Base-by-base conservation (phyloP, 2,329 filamentous ascomycete species). In the Botrytis pseudocinerea region DNA sequence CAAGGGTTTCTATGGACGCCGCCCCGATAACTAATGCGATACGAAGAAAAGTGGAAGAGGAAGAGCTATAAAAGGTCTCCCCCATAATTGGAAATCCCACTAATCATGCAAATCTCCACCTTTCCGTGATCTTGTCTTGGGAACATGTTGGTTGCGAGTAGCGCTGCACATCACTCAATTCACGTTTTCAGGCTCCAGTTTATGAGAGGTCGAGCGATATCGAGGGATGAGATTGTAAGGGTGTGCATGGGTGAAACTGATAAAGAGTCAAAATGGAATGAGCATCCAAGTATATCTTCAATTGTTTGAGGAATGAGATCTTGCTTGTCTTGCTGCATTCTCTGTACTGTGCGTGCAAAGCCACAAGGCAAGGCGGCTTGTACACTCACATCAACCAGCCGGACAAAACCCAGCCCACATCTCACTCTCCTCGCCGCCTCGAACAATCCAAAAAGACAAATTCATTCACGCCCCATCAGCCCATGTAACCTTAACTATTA, bases 351-450 rank as follows among this genome's bases (percentile, higher is more conserved):
- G 38, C 6, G 12, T 51, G 38, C 6, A 51, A 38, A 51, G 63
- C 12, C 14, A 51, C 20, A 51, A 32, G 25, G 38, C 38, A 38
- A 38, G 38, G 38, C 38, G 38, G 48, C 48, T 54, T 54, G 14
- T 54, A 54, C 48, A 1, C 48, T n/a, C 25, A 51, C n/a, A 2
- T 25, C 12, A 51, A n/a, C 48, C 12, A n/a, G 22, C 44, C 44
- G 44, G 63, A 38, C 44, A 66, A 66, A 66, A 66, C 63, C 63
- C 63, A 51, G 63, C 22, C 63, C 18, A 32, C 28, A 32, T 12
- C 16, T 35, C 28, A 48, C 22, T 35, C 28, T 35, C 22, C 5
- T 35, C 14, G 20, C 16, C 28, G 9, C 10, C 18, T 66, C 46
- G 22, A 40, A 54, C 3, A 54, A 28, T 63, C 38, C 25, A 44